These are phyloP conservation scores for Aethionema arabicum DNA, from an alignment of 345 rosid genomes.

Conservation along the genomic window DNA sequence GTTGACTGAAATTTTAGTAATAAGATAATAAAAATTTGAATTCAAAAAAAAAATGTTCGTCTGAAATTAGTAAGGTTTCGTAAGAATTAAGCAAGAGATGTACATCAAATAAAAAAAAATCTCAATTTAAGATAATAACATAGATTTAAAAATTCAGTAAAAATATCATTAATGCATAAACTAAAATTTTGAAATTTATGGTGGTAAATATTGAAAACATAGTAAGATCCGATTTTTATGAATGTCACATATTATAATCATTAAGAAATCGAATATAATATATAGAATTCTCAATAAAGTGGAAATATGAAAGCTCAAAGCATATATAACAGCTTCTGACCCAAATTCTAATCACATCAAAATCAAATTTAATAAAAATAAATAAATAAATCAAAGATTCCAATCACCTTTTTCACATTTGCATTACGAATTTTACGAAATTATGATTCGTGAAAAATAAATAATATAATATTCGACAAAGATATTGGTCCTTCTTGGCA, in stretches of 20 bases:
- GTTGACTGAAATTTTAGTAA: too few species aligned
- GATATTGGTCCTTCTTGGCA: constrained; percentile 33
- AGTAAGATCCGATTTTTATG: neutral
- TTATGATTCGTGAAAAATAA: constrained; percentile 6
- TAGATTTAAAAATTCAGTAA: too few species aligned
- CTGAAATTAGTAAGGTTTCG: too few species aligned
- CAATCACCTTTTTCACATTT: constrained; percentile 28
- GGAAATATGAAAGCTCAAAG: constrained; percentile 21
- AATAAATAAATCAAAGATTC: constrained; percentile 19
- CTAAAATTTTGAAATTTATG: too few species aligned
- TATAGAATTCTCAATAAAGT: neutral
- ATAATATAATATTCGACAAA: constrained; percentile 20
- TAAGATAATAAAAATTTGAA: too few species aligned
- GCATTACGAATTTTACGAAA: constrained; percentile 3
- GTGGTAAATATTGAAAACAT: too few species aligned
- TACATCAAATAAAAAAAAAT: too few species aligned
- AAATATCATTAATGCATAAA: too few species aligned
- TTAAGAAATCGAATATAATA: neutral
- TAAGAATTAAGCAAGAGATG: too few species aligned
- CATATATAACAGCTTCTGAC: constrained; percentile 3
- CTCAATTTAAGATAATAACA: too few species aligned
- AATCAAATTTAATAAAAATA: constrained; percentile 4
- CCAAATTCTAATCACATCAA: constrained; percentile 25
- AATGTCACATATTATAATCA: neutral
- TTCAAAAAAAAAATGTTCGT: too few species aligned